phyloP scores from a whole-genome alignment of 139 green algal species.

The Spirogloea muscicola region DNA sequence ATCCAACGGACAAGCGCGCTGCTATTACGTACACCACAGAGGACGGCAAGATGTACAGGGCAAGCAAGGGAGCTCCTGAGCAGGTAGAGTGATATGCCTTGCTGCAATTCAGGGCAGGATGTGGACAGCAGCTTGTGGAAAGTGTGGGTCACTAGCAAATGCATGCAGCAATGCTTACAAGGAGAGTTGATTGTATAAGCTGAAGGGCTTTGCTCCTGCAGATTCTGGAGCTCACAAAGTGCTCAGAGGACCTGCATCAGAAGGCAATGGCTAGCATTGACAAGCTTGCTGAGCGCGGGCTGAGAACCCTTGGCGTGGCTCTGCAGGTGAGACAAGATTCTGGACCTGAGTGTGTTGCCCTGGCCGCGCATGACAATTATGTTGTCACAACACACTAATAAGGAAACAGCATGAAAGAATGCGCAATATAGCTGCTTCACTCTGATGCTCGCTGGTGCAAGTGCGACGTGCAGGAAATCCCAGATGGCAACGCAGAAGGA shows the following conservation, averaged over 20 bases:
- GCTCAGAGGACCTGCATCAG: slow-evolving; percentile 33
- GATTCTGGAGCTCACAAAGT: slow-evolving; percentile 42
- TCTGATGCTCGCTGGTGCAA: not conserved
- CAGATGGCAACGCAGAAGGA: not conserved
- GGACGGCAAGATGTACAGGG: slow-evolving; percentile 35
- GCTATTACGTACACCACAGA: slow-evolving; percentile 54
- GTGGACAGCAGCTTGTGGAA: slow-evolving; percentile 51
- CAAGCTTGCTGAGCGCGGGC: slow-evolving; percentile 67
- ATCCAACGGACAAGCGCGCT: slow-evolving; percentile 80
- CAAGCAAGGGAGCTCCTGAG: slow-evolving; percentile 72
- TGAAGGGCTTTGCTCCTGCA: not conserved
- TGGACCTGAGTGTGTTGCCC: not conserved
- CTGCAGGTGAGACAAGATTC: slow-evolving; percentile 20
- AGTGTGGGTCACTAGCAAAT: slow-evolving; percentile 12
- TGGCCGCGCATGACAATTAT: not conserved
- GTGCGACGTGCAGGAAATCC: slow-evolving; percentile 2
- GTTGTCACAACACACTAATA: no score
- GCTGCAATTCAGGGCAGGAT: slow-evolving; percentile 15
- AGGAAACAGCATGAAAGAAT: not conserved
- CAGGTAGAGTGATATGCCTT: slow-evolving; percentile 1
- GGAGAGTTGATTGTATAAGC: not conserved
- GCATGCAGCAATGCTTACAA: slow-evolving; percentile 45
- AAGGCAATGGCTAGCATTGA: slow-evolving; percentile 49
- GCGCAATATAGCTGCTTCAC: not conserved
- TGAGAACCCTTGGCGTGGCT: slow-evolving; percentile 73